These are phyloP conservation scores for Aspergillus ruber DNA, from an alignment of 2,329 filamentous ascomycete genomes.

Conservation along the genomic window DNA sequence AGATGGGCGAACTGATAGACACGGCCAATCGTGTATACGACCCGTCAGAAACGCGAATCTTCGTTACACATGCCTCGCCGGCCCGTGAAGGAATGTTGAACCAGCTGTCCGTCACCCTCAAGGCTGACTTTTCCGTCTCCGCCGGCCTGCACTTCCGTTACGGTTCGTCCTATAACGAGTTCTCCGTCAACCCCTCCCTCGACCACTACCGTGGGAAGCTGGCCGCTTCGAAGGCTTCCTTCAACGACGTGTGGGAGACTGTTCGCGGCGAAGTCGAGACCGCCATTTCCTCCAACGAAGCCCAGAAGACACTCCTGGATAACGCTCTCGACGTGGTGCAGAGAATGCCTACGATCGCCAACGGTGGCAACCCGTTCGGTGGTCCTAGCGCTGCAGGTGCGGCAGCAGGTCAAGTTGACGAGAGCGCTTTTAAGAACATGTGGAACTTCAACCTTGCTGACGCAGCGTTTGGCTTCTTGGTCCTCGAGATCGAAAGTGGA, in stretches of 20 bases:
- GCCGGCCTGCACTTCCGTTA: slow-evolving; percentile 97
- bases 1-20: slow-evolving; percentile 97
- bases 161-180: slow-evolving; percentile 98
- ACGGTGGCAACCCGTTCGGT: slow-evolving; percentile 93
- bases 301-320: slow-evolving; percentile 84
- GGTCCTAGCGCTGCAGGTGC: slow-evolving; percentile 67
- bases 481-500: slow-evolving; percentile 89
- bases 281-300: slow-evolving; percentile 86
- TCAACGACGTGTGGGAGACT: slow-evolving; percentile 99
- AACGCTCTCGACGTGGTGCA: slow-evolving; percentile 90
- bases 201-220: slow-evolving; percentile 99
- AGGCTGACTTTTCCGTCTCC: slow-evolving; percentile 96
- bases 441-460: slow-evolving; percentile 99
- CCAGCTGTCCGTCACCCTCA: slow-evolving; percentile 92
- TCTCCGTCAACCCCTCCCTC: slow-evolving; percentile 94
- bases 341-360: slow-evolving; percentile 94
- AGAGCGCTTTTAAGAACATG: slow-evolving; percentile 99
- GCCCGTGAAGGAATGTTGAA: slow-evolving; percentile 95
- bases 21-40: slow-evolving; percentile 98
- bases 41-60: slow-evolving; percentile 91
- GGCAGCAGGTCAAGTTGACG: slow-evolving; percentile 81
- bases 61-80: slow-evolving; percentile 93
- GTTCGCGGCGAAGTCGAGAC: slow-evolving; percentile 94
- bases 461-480: slow-evolving; percentile 92
- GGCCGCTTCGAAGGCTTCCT: slow-evolving; percentile 93